These are phyloP conservation scores for Rhizoclosmatium globosum DNA, from an alignment of 192 early-diverging fungal genomes.

Conservation along the genomic window DNA sequence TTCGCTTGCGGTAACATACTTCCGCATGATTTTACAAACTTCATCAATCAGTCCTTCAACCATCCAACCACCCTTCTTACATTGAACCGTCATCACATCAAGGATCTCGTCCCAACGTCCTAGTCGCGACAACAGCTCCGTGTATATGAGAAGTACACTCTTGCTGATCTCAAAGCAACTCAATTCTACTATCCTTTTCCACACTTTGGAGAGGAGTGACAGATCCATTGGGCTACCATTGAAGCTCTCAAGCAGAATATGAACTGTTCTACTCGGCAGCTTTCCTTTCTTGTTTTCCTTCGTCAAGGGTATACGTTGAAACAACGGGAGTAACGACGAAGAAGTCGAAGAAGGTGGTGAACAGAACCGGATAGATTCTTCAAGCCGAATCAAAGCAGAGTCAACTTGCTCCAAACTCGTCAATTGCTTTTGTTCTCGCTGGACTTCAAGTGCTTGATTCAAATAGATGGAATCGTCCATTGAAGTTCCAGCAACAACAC, in stretches of 20 bases:
- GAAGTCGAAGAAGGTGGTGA: neutral
- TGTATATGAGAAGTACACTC: slow-evolving; percentile 13
- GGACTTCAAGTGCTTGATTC: slow-evolving; percentile 10
- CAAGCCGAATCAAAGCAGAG: neutral
- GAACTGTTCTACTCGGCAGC: neutral
- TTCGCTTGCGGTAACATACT: neutral
- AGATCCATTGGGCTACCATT: slow-evolving; percentile 2
- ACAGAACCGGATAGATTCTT: slow-evolving; percentile 10
- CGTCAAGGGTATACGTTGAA: neutral
- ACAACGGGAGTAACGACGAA: neutral
- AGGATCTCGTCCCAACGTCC: slow-evolving; percentile 1
- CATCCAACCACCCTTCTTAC: slow-evolving; percentile 1
- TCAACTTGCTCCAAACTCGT: neutral
- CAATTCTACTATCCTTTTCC: neutral
- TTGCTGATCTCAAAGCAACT: neutral
- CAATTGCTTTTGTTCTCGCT: neutral
- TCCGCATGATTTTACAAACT: neutral
- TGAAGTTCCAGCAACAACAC: slow-evolving; percentile 21
- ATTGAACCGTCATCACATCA: slow-evolving; percentile 5
- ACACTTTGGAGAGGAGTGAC: neutral
- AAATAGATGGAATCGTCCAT: neutral
- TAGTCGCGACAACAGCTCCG: slow-evolving; percentile 9
- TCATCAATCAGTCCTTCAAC: slow-evolving; percentile 9
- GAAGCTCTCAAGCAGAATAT: slow-evolving; percentile 14
- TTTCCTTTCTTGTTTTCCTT: neutral